Evolutionary conservation across 2,329 filamentous ascomycete genomes (phyloP), one percentile per base, ranked within the genome.

Genomic region (Rosellinia necatrix): DNA sequence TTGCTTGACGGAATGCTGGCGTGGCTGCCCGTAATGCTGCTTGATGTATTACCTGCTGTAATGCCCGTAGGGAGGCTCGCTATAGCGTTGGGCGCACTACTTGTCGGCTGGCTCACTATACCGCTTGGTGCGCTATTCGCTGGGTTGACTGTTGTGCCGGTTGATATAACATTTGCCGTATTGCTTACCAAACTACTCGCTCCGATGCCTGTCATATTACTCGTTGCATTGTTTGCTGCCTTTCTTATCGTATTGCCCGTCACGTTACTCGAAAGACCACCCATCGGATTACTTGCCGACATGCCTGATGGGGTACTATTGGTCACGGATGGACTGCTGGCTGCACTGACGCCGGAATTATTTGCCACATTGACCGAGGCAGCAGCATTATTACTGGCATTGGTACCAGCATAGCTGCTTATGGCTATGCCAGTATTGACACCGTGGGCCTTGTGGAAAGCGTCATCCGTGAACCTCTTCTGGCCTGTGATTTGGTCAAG

Each of bases 401-500:
- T 49, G 21, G 15, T 40, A 25, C 19, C n/a, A 25, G 17, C 10
- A 34, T 38, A 15, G 30, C 15, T 46, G 21, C 21, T 19, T 7
- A 29, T 40, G 34, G 19, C 19, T 27, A 13, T 42, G 4, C 38
- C 21, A 44, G n/a, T 46, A 37, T 40, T 54, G 41, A 29, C 10
- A 30, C 35, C 24, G 34, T 57, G 49, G 21, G 21, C 48, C 35
- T 56, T 60, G 7, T 55, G 42, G 24, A 46, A 53, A 17, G 48
- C 13, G n/a, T 64, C 61, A 30, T 62, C 61, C 10, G 56, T 40
- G 13, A 53, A 58, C 30, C 60, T 63, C 43, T 59, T 61, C 30
- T 65, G 65, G 24, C 64, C 60, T n/a, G 63, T 64, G 22, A 68
- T 68, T 42, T 67, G 65, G 49, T 68, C 64, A 22, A 68, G 58